phyloP scores from a whole-genome alignment of 805 yeast genomes.

The Candida xiaguanensis region DNA sequence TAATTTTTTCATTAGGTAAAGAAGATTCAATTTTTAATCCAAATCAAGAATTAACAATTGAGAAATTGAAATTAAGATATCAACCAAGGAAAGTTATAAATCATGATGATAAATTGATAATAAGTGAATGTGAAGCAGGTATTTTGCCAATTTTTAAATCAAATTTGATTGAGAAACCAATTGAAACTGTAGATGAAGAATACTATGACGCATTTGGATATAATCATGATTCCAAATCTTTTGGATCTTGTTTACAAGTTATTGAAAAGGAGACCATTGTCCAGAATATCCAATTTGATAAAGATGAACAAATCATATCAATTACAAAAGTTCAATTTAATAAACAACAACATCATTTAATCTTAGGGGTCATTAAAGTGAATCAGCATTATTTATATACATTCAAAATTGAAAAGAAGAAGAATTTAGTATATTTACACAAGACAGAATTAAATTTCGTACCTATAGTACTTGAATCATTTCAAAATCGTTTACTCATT shows the following conservation, averaged over 20 bases:
- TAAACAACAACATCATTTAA: conserved; percentile 28
- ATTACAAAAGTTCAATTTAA: conserved; percentile 31
- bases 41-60: conserved; percentile 22
- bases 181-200: conserved; percentile 22
- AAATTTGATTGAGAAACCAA: conserved; percentile 8
- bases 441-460: conserved; percentile 51
- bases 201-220: conserved; percentile 47
- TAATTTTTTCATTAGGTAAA: conserved; percentile 53
- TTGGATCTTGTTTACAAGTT: conserved; percentile 57
- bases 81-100: conserved; percentile 45
- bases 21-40: conserved; percentile 25
- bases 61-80: conserved; percentile 41
- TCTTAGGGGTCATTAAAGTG: conserved; percentile 42
- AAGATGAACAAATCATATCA: conserved; percentile 42
- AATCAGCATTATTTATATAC: conserved; percentile 30
- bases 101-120: conserved; percentile 26
- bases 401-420: conserved; percentile 32
- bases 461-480: conserved; percentile 48
- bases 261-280: conserved; percentile 33
- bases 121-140: conserved; percentile 45
- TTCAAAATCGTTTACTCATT: conserved; percentile 56
- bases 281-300: conserved; percentile 43
- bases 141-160: conserved; percentile 25
- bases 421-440: conserved; percentile 48
- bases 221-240: conserved; percentile 19